Conservation (phyloP, 306 rosid species). For the Begonia masoniana region DNA sequence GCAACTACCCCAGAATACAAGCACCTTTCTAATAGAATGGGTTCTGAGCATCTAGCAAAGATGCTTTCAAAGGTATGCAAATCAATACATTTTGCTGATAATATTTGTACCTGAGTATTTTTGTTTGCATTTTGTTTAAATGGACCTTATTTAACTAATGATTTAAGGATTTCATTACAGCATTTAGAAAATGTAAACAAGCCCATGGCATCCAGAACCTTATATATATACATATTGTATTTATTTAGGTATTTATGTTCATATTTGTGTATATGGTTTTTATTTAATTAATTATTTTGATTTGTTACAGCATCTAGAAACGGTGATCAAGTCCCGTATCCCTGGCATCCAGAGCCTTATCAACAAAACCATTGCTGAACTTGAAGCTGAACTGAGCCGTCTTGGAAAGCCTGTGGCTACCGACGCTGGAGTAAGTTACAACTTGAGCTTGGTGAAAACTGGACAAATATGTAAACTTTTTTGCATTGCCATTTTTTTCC, state of each 20-base stretch:
- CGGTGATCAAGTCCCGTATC: slow-evolving; percentile 80
- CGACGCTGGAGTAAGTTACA: slow-evolving; percentile 76
- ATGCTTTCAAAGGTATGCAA: slow-evolving; percentile 76
- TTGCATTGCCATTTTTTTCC: too few relatives aligned
- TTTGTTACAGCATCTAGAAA: slow-evolving; percentile 10
- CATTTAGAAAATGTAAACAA: slow-evolving; percentile 32
- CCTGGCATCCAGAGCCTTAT: slow-evolving; percentile 91
- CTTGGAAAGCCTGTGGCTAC: slow-evolving; percentile 81
- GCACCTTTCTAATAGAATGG: slow-evolving; percentile 87
- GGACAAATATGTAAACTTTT: too few relatives aligned
- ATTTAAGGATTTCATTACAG: slow-evolving; percentile 27
- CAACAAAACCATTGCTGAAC: slow-evolving; percentile 65
- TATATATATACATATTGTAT: too few relatives aligned
- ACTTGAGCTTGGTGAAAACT: too few relatives aligned
- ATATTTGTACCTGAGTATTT: neutral
- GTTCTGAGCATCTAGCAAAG: slow-evolving; percentile 92
- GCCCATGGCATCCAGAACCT: too few relatives aligned
- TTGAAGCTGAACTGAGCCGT: slow-evolving; percentile 84
- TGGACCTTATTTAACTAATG: too few relatives aligned
- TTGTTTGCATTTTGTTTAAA: too few relatives aligned
- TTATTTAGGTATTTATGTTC: too few relatives aligned
- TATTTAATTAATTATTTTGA: too few relatives aligned
- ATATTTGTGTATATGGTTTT: too few relatives aligned
- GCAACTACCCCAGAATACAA: slow-evolving; percentile 68
- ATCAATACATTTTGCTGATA: neutral